Base-by-base conservation (phyloP, 352 stramenopile species). In the Bremia lactucae region DNA sequence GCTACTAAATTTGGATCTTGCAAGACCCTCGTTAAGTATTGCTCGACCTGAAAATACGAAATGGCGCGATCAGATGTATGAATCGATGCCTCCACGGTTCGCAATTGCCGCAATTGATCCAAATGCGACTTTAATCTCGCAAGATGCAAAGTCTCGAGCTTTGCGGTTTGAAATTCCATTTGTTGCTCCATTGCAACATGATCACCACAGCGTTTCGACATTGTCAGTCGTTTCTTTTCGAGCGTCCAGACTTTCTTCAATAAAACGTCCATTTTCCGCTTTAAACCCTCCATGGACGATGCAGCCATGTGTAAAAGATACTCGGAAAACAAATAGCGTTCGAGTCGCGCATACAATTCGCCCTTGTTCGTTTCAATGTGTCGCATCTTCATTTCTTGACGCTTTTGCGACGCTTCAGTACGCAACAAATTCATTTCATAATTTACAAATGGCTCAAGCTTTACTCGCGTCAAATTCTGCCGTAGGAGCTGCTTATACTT, bases 381-480 rank as follows among this genome's bases (percentile, higher is more conserved):
- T 26, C 80, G 71, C 78, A 90, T 90, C 46, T 87, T 90, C 43
- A 71, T 73, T 40, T 87, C 72, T 55, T 90, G 72, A 2, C 72
- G 68, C 45, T 87, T 90, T 44, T 90, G 72, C 7, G 74, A 76
- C 13, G 74, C 72, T 41, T 85, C 75, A 2, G 74, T 69, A 28
- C 69, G 68, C 62, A 90, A 59, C 13, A 90, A 59, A 28, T 77
- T 90, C 56, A 87, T 87, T 45, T 90, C 78, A 21, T 83, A 90
- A 48, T 87, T 90, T 18, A 80, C 57, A 31, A 86, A 81, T 13
- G 78, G 78, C 33, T 90, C 78, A 16, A 90, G 42, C 49, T 87
- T 87, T 26, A 90, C 80, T 22, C 60, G 72, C 22, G 87, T 61
- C 23, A 62, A 54, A 26, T 78, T 65, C 38, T 71, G 70, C 46